Conservation (phyloP, 2,329 filamentous ascomycete species). For the Tolypocladium endophyticum region DNA sequence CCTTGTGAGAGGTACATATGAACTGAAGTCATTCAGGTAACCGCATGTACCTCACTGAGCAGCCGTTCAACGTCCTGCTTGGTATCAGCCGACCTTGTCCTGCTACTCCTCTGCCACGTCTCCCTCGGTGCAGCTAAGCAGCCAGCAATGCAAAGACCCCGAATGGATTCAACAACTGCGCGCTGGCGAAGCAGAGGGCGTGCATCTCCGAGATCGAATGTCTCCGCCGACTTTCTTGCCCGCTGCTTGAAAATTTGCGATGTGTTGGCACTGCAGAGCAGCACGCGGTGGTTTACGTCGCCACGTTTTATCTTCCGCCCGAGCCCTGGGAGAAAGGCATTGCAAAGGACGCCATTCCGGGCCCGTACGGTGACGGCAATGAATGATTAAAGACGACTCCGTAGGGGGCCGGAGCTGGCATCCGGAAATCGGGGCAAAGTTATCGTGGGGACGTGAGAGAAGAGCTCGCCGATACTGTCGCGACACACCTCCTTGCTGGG, state of each 20-base stretch:
- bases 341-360: conserved; percentile 1
- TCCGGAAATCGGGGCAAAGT: not conserved
- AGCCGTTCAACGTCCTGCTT: not conserved
- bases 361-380: conserved; percentile 3
- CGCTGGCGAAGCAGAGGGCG: not conserved
- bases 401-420: conserved; percentile 2
- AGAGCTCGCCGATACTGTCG: not conserved
- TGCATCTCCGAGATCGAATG: not conserved
- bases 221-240: not conserved
- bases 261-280: not conserved
- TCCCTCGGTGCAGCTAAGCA: not conserved
- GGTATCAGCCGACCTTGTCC: not conserved
- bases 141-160: not conserved
- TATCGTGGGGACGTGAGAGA: not conserved
- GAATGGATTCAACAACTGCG: not conserved
- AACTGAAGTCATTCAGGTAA: not conserved
- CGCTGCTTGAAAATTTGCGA: not conserved
- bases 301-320: not conserved
- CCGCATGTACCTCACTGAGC: not conserved
- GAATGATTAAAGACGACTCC: not conserved
- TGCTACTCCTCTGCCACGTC: not conserved
- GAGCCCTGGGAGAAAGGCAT: not conserved
- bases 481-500: not conserved
- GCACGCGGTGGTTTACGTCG: not conserved
- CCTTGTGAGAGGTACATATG: not conserved